Conservation (phyloP, 192 early-diverging fungal species). For the Linnemannia zychae region DNA sequence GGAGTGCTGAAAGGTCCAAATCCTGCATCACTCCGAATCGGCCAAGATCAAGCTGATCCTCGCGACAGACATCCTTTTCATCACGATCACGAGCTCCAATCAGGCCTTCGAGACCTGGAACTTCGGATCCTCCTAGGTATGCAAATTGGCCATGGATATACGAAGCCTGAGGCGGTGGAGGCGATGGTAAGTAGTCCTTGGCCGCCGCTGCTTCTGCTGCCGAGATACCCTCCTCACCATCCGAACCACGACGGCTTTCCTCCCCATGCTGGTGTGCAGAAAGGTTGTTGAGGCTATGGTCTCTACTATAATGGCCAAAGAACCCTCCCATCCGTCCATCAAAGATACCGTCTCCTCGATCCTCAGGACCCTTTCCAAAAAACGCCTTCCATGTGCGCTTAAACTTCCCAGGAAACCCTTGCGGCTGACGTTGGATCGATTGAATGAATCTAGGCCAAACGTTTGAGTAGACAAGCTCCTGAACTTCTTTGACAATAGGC, state of each 20-base stretch:
- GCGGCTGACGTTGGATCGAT: constrained; percentile 28
- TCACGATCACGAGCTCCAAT: neutral
- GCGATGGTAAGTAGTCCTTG: neutral
- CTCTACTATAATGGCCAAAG: neutral
- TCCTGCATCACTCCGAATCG: constrained; percentile 54
- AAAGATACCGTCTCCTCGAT: neutral
- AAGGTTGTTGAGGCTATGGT: neutral
- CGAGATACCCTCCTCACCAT: neutral
- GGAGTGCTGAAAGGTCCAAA: constrained; percentile 30
- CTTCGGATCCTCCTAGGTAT: neutral
- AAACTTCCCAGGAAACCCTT: constrained; percentile 11
- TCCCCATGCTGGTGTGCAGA: neutral
- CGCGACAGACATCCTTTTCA: neutral
- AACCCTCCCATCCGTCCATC: neutral
- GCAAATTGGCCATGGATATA: constrained; percentile 22
- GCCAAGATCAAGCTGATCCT: constrained; percentile 13
- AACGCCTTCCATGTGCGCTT: constrained; percentile 19
- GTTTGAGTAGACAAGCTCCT: constrained; percentile 48
- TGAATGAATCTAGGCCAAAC: constrained; percentile 52
- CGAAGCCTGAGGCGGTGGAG: constrained; percentile 27
- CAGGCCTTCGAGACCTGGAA: neutral
- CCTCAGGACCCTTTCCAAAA: neutral
- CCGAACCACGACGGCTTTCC: neutral
- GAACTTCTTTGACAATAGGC: constrained; percentile 33
- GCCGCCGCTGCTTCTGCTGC: neutral